Evolutionary conservation across 805 yeast species (phyloP), one percentile per base, ranked within the genome.

Genomic region (Metschnikowia aberdeeniae): DNA sequence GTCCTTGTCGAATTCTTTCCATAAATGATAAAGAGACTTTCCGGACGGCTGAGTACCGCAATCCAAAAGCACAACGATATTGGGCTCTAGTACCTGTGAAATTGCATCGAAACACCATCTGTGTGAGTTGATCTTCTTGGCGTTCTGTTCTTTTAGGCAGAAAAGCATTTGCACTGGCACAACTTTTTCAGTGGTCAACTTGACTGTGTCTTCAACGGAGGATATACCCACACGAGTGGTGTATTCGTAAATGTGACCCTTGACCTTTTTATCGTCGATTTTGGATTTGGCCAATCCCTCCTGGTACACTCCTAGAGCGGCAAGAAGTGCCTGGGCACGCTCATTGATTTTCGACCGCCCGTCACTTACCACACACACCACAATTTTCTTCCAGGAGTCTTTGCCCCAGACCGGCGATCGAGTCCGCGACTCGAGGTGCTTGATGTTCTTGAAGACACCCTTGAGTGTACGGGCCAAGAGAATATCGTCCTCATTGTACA

Each of bases 71-170:
- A 88, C 82, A 24, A 93, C 86, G 22, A 89, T 85, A 42, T 81
- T 82, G 3, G 99, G 98, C 42, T 85, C 75, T 43, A 92, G 67
- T 27, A 85, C 73, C 29, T 90, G 86, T 11, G 89, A 87, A 69
- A 92, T 88, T 1, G 96, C 95, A 64, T 92, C 93, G 66, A 92
- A 82, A 27, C 95, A 89, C 99, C 99, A 92, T 56, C 97, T 77
- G 67, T 92, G 99, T 3, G 97, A 89, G 64, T 92, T 92, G 63
- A 92, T 92, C 60, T 92, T 92, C 61, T 86, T 82, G 54, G 85
- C 81, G 63, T 92, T 92, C 59, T 82, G 81, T 59, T 92, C 98
- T 61, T 92, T 92, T 57, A 92, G 68, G 57, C 97, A 92, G 63
- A 90, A 90, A 22, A 92, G 63, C 66, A 93, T 70, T 64, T 92